Percentiles rank a stretch among this genome's conserved stretches.
phyloP scores from a whole-genome alignment of 345 rosid genomes.

The Pistacia integerrima region DNA sequence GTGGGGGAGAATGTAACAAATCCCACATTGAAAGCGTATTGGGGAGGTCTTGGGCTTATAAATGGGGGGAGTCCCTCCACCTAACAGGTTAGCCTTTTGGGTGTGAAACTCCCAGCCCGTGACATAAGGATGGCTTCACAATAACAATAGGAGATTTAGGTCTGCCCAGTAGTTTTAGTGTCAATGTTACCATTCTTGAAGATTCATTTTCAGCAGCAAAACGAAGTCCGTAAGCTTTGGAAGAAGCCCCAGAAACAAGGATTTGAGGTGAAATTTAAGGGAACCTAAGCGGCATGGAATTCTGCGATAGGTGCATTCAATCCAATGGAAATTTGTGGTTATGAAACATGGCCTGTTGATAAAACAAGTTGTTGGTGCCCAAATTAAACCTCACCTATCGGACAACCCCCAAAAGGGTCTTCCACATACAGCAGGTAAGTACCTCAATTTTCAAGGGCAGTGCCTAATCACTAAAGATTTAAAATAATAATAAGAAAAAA shows the following conservation, averaged over 20 bases:
- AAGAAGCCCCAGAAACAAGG: conserved; percentile 19
- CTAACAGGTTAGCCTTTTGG: too few relatives aligned
- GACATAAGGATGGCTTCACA: neutral
- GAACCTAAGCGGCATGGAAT: conserved; percentile 6
- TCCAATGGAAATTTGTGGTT: conserved; percentile 24
- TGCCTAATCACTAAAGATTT: too few relatives aligned
- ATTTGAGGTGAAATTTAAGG: conserved; percentile 30
- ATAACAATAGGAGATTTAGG: neutral
- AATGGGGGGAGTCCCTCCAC: too few relatives aligned
- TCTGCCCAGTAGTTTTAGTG: neutral
- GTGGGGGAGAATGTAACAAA: too few relatives aligned
- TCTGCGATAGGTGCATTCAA: conserved; percentile 15
- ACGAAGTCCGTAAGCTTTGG: neutral
- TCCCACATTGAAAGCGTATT: too few relatives aligned
- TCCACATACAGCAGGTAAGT: neutral
- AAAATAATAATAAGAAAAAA: too few relatives aligned
- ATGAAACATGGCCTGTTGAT: too few relatives aligned
- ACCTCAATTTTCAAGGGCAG: too few relatives aligned
- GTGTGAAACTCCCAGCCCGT: too few relatives aligned
- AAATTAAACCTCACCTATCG: fast-evolving
- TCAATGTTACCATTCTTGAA: conserved; percentile 9
- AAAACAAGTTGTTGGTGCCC: conserved; percentile 3
- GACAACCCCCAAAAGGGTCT: neutral
- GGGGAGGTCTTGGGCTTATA: too few relatives aligned
- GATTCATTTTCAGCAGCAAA: neutral